These are phyloP conservation scores for Eucommia ulmoides DNA, from an alignment of 257 asterid species.

Conservation along the genomic window DNA sequence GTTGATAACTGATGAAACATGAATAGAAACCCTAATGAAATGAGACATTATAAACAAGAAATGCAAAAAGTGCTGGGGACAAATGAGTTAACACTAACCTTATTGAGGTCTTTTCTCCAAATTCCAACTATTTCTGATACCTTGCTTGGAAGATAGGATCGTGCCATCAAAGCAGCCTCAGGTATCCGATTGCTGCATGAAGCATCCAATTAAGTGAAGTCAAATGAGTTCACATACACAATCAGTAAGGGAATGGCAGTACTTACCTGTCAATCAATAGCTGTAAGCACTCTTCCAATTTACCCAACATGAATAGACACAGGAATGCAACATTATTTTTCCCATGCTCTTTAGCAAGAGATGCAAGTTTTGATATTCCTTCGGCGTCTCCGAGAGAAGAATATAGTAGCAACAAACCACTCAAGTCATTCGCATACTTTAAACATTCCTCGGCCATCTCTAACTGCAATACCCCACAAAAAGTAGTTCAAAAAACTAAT, in stretches of 20 bases:
- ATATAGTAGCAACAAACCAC: constrained; percentile 82
- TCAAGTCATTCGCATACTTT: constrained; percentile 89
- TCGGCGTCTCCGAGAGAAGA: constrained; percentile 83
- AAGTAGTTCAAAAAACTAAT: constrained; percentile 3
- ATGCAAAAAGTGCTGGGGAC: too few species aligned
- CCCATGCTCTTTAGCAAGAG: constrained; percentile 77
- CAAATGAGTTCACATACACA: constrained; percentile 7
- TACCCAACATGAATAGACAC: constrained; percentile 87
- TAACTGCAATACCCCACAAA: constrained; percentile 37
- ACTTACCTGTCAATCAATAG: constrained; percentile 79
- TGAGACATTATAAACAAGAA: too few species aligned
- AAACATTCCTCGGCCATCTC: constrained; percentile 87
- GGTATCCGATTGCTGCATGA: constrained; percentile 92
- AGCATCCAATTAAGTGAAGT: constrained; percentile 8
- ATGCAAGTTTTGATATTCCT: constrained; percentile 63
- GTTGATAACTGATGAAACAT: too few species aligned
- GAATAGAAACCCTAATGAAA: too few species aligned
- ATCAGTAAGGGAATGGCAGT: constrained; percentile 10
- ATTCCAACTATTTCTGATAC: constrained; percentile 88
- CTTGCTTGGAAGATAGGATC: constrained; percentile 97
- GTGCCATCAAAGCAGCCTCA: constrained; percentile 99
- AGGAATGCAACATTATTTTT: constrained; percentile 93
- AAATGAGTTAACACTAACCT: constrained; percentile 32
- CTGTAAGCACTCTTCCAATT: constrained; percentile 91
- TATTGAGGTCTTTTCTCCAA: constrained; percentile 90